Base-by-base conservation (phyloP, 2,329 filamentous ascomycete genomes). In the Coniochaeta sp. region DNA sequence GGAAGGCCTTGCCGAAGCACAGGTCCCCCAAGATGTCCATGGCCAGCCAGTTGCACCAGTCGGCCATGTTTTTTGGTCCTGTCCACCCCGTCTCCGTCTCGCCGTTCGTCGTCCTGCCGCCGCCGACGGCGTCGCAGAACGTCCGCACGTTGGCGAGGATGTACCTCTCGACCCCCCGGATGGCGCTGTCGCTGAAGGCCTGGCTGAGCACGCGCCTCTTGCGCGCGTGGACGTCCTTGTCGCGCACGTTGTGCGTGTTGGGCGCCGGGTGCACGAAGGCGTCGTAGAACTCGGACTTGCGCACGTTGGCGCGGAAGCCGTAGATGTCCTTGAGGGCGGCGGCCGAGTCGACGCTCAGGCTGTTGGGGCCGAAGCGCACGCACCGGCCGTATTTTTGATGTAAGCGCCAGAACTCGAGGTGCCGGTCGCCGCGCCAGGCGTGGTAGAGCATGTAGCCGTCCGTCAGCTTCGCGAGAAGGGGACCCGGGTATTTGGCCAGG, bases 321-420 rank as follows among this genome's bases (percentile, higher is more conserved):
- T 88, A 87, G 62, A 89, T 87, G 19, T 85, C 81, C 70, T 85
- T 84, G 61, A 90, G 77, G 0, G 89, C 88, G 8, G 81, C 81
- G 62, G 82, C 82, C 59, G 85, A 87, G 78, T 95, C 93, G 76
- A 96, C 84, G 1, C 87, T 90, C 47, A 96, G 76, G 62, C 84
- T 85, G 72, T 91, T 91, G 52, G 91, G 91, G 0, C 89, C 89
- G 65, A 89, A 90, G 30, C 91, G 89, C n/a, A 93, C 88, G 57
- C 66, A 67, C 71, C 62, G 72, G 78, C 89, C 89, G 68, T 96
- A 92, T 69, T 81, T 80, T 65, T 87, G 76, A 71, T 96, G 91
- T 65, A 88, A 78, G 32, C 81, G 79, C 76, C 86, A 86, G 67
- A 91, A 87, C 68, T 89, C 85, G 19, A 93, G 80, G 69, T 93